These are phyloP conservation scores for Ogataea ganodermae DNA, from an alignment of 805 yeast species.

Conservation along the genomic window DNA sequence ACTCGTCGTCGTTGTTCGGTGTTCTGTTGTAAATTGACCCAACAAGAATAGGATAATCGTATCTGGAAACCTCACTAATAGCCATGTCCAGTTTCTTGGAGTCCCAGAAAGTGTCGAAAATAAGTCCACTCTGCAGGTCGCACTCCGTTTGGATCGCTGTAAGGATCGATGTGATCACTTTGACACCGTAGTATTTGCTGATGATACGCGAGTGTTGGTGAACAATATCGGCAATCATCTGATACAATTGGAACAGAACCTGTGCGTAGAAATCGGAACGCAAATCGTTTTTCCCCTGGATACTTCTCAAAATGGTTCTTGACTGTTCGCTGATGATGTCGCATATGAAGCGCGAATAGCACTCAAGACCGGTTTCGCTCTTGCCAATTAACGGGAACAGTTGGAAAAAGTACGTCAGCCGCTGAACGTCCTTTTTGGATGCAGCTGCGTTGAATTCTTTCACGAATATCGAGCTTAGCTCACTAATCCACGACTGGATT, in stretches of 20 bases:
- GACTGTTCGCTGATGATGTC: constrained; percentile 79
- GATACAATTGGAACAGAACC: constrained; percentile 69
- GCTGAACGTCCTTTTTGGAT: constrained; percentile 58
- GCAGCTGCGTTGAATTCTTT: constrained; percentile 74
- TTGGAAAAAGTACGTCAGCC: constrained; percentile 77
- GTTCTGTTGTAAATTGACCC: constrained; percentile 35
- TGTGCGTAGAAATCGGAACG: constrained; percentile 58
- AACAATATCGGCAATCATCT: constrained; percentile 79
- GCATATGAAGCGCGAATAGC: constrained; percentile 86
- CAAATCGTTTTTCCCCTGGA: constrained; percentile 37
- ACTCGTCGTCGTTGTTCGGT: constrained; percentile 28
- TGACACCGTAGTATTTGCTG: constrained; percentile 65
- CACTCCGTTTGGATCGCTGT: constrained; percentile 80
- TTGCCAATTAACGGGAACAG: constrained; percentile 84
- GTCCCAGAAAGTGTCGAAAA: constrained; percentile 84
- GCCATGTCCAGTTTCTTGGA: constrained; percentile 58
- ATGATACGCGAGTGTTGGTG: constrained; percentile 86
- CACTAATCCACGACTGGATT: constrained; percentile 57
- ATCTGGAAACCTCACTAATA: constrained; percentile 55
- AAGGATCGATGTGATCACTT: constrained; percentile 66
- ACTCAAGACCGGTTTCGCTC: constrained; percentile 67
- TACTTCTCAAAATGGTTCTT: constrained; percentile 58
- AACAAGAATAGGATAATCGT: constrained; percentile 52
- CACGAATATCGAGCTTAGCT: constrained; percentile 58
- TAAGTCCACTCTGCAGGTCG: constrained; percentile 89